These are phyloP conservation scores for Cocos nucifera DNA, from an alignment of 176 grass and related monocot genomes.

Conservation along the genomic window DNA sequence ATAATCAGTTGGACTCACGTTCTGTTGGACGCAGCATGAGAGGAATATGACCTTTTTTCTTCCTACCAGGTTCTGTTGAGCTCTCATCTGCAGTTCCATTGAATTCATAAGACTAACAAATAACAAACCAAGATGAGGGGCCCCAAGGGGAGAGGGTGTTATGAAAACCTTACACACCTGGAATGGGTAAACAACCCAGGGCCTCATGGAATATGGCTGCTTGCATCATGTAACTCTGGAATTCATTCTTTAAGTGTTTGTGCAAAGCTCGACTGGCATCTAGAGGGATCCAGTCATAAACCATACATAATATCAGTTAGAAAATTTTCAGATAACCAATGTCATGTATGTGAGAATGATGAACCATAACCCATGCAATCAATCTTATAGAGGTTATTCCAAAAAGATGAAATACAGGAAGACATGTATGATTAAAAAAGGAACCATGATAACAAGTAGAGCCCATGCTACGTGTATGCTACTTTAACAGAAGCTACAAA, in stretches of 20 bases:
- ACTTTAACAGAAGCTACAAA: no score
- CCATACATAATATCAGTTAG: no score
- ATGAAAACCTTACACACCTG: conserved; percentile 24
- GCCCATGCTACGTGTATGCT: no score
- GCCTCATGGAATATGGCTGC: conserved; percentile 71
- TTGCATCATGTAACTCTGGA: conserved; percentile 60
- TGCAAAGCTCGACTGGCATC: conserved; percentile 46
- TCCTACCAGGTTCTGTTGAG: conserved; percentile 31
- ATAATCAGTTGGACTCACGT: conserved; percentile 33
- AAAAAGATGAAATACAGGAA: no score
- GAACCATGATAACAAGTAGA: no score
- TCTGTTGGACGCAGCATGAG: conserved; percentile 71
- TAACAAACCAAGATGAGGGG: not conserved
- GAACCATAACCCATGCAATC: no score
- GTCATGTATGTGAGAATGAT: no score
- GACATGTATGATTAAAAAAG: no score
- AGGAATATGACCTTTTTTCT: conserved; percentile 73
- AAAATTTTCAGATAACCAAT: no score
- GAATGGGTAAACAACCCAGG: conserved; percentile 39
- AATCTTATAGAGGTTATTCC: no score
- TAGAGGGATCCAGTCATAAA: conserved; percentile 12
- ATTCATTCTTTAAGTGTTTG: conserved; percentile 68
- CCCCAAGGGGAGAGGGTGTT: no score
- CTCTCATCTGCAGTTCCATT: conserved; percentile 39
- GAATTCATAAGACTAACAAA: conserved; percentile 13